Conservation (phyloP, 2,329 filamentous ascomycete species). For the Cyclaneusma minus region DNA sequence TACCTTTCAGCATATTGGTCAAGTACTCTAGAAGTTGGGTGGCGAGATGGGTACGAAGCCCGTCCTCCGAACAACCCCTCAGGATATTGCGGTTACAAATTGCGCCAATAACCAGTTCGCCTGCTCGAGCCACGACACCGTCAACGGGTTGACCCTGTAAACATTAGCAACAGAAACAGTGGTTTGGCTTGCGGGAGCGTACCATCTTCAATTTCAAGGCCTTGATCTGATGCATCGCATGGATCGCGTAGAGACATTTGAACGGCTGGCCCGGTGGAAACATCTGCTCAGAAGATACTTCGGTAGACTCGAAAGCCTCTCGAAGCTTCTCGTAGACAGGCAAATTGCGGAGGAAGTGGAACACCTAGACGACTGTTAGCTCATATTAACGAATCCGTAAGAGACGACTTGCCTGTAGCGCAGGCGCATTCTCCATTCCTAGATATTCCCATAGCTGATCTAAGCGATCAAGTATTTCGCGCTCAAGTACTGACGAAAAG, state of each 20-base stretch:
- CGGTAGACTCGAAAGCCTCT: constrained; percentile 37
- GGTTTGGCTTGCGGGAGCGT: constrained; percentile 17
- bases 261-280: constrained; percentile 57
- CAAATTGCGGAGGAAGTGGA: constrained; percentile 53
- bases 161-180: constrained; percentile 15
- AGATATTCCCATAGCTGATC: constrained; percentile 71
- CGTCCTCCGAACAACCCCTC: constrained; percentile 25
- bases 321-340: constrained; percentile 51
- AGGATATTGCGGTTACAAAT: constrained; percentile 41
- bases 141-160: constrained; percentile 15
- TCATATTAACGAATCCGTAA: neutral
- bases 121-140: constrained; percentile 24
- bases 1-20: constrained; percentile 37
- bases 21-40: constrained; percentile 41
- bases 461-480: constrained; percentile 69
- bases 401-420: constrained; percentile 40
- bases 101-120: constrained; percentile 41
- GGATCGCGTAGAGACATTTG: constrained; percentile 58
- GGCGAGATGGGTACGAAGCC: constrained; percentile 32
- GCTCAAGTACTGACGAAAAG: constrained; percentile 50
- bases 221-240: constrained; percentile 32
- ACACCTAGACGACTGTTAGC: constrained; percentile 33
- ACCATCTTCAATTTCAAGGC: constrained; percentile 9
- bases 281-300: constrained; percentile 39
- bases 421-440: constrained; percentile 53